Evolutionary conservation across 1,139 yeast genomes (phyloP).

Genomic region (Pichia sp.): DNA sequence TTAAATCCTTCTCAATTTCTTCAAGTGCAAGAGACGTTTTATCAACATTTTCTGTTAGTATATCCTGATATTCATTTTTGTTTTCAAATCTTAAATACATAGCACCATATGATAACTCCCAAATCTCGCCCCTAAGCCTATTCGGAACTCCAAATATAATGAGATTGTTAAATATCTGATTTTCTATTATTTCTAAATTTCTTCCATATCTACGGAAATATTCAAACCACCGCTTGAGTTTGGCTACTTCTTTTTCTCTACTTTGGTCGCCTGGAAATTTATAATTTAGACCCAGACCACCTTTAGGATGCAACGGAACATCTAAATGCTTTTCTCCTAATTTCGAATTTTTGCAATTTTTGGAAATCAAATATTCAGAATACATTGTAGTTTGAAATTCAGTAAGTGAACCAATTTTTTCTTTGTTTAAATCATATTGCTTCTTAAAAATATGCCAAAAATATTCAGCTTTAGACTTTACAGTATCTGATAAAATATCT

Average conservation of each 20-base stretch:
- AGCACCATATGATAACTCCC: constrained; percentile 92
- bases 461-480: constrained; percentile 71
- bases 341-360: constrained; percentile 40
- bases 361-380: constrained; percentile 74
- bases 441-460: constrained; percentile 37
- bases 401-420: constrained; percentile 49
- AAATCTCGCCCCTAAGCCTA: constrained; percentile 85
- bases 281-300: constrained; percentile 78
- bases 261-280: constrained; percentile 88
- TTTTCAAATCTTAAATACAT: constrained; percentile 66
- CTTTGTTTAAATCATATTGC: constrained; percentile 3
- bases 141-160: constrained; percentile 85
- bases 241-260: constrained; percentile 30
- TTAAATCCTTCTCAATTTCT: constrained; percentile 93
- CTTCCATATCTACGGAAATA: constrained; percentile 79
- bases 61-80: constrained; percentile 49
- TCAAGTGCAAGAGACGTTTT: constrained; percentile 79
- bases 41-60: constrained; percentile 56
- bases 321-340: constrained; percentile 30
- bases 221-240: constrained; percentile 82
- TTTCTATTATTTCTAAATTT: constrained; percentile 67
- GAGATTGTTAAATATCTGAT: constrained; percentile 70
- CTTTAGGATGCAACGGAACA: constrained; percentile 50
- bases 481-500: constrained; percentile 69
- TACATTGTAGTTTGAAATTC: constrained; percentile 70